Evolutionary conservation across 768 basidiomycete genomes (phyloP).

Genomic region (Bullera alba): DNA sequence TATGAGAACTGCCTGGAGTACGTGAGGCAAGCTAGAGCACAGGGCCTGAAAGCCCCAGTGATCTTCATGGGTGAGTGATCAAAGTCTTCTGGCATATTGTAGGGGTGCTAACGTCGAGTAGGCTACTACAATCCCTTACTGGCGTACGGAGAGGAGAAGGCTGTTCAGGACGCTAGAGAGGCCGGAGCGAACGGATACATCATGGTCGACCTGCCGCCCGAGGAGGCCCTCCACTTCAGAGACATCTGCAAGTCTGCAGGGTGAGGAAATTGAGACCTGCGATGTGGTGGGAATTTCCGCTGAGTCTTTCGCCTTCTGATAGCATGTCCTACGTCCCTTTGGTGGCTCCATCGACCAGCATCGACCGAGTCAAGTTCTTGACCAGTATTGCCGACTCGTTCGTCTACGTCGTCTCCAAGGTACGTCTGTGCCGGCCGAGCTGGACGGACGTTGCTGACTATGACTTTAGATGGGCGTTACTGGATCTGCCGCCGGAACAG

Average conservation of each 20-base stretch:
- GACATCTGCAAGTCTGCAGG: conserved; percentile 71
- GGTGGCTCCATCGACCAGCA: conserved; percentile 86
- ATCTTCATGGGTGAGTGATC: conserved; percentile 75
- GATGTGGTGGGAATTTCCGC: neutral
- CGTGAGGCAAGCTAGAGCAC: conserved; percentile 67
- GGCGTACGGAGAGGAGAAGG: conserved; percentile 89
- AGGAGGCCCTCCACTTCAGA: conserved; percentile 86
- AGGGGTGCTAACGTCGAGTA: conserved; percentile 42
- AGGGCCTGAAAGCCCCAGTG: conserved; percentile 77
- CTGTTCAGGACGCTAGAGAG: conserved; percentile 77
- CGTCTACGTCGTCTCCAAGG: conserved; percentile 98
- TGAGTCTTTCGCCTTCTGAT: too few species aligned
- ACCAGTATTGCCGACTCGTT: conserved; percentile 91
- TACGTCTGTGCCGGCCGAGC: conserved; percentile 39
- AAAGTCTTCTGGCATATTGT: neutral
- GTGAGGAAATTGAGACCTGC: conserved; percentile 52
- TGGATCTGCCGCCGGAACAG: conserved; percentile 66
- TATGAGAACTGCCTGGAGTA: conserved; percentile 67
- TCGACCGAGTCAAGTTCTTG: conserved; percentile 81
- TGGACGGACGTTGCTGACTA: neutral
- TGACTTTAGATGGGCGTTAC: conserved; percentile 84
- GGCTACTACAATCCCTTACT: conserved; percentile 97
- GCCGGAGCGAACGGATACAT: conserved; percentile 97
- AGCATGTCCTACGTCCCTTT: conserved; percentile 93
- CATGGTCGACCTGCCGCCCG: conserved; percentile 94